Conservation (phyloP, 2,329 filamentous ascomycete genomes). For the Grosmannia clavigera region DNA sequence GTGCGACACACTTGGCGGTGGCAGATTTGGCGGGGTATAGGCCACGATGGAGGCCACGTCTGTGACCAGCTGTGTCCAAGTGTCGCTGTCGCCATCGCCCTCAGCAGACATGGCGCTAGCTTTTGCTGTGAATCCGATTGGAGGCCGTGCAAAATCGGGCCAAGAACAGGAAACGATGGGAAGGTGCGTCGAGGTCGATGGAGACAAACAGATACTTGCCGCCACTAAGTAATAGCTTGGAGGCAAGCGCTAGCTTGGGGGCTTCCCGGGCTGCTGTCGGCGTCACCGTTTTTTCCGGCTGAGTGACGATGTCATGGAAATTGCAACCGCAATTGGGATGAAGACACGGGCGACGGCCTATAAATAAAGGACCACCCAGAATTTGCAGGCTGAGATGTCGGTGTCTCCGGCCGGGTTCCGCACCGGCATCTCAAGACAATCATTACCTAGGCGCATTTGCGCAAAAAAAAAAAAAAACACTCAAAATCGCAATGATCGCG, state of each 20-base stretch:
- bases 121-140: conserved; percentile 23
- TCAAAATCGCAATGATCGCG: no score
- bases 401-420: not conserved
- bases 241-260: not conserved
- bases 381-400: not conserved
- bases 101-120: not conserved
- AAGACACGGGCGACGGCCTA: not conserved
- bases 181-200: conserved; percentile 35
- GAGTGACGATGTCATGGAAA: conserved; percentile 1
- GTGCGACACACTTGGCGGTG: conserved; percentile 7
- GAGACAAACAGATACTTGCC: conserved; percentile 25
- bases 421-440: not conserved
- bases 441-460: no score
- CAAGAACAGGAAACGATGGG: conserved; percentile 25
- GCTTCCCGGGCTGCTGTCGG: not conserved
- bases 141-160: conserved; percentile 35
- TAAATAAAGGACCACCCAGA: not conserved
- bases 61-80: conserved; percentile 5
- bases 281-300: not conserved
- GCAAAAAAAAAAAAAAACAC: no score
- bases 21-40: conserved; percentile 8
- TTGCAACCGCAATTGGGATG: conserved; percentile 1
- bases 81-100: not conserved
- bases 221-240: not conserved
- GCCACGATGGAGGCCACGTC: not conserved